Percentiles rank a stretch among this genome's conserved stretches.
Conservation (phyloP, 208 protist species). For the Phytomonas sp. region DNA sequence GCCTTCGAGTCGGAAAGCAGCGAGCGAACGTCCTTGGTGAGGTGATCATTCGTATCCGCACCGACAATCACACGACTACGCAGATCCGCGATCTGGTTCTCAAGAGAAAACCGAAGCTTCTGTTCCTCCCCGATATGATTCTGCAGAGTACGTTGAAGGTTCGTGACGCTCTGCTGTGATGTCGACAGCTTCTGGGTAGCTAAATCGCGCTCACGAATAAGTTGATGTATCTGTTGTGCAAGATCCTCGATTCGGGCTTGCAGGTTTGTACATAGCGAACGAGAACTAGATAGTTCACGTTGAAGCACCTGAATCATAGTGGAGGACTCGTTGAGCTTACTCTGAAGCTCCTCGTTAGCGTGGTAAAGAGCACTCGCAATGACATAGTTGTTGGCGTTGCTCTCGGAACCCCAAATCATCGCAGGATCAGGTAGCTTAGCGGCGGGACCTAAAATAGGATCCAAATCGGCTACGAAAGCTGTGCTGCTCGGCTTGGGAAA, state of each 20-base stretch:
- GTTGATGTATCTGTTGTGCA: conserved; percentile 70
- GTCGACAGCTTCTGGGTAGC: conserved; percentile 54
- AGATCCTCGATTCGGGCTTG: conserved; percentile 53
- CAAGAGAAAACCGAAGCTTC: conserved; percentile 51
- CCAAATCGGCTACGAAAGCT: conserved; percentile 19
- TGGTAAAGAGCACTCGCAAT: conserved; percentile 76
- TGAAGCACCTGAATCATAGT: conserved; percentile 54
- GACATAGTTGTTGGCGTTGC: conserved; percentile 70
- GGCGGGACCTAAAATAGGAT: conserved; percentile 22
- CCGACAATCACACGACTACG: conserved; percentile 66
- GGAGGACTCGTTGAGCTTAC: conserved; percentile 63
- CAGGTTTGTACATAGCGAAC: conserved; percentile 21
- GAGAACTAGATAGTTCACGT: conserved; percentile 56
- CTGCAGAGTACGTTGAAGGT: conserved; percentile 58
- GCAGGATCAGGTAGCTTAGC: conserved; percentile 60
- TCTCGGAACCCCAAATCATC: conserved; percentile 85
- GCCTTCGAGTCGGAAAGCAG: conserved; percentile 57
- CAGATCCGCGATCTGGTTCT: conserved; percentile 70
- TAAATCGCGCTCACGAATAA: conserved; percentile 77
- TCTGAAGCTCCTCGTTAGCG: conserved; percentile 81
- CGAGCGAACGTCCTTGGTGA: conserved; percentile 63
- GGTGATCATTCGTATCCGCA: conserved; percentile 75
- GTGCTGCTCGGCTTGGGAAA: conserved; percentile 24
- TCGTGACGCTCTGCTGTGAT: conserved; percentile 31
- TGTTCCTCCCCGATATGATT: conserved; percentile 49